Base-by-base conservation (phyloP, 2,329 filamentous ascomycete species). In the Blastomyces silverae region DNA sequence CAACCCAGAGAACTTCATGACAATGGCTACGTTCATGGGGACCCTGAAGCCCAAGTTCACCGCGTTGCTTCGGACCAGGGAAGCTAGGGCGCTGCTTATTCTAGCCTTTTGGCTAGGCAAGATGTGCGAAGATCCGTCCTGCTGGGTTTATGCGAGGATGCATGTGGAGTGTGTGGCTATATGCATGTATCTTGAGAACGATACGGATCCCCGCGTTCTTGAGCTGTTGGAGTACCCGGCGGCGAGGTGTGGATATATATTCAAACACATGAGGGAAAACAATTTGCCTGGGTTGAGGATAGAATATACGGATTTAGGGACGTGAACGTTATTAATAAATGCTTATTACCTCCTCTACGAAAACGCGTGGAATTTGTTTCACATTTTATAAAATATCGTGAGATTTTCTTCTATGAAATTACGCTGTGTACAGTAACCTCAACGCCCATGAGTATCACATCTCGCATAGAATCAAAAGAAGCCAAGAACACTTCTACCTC, bases 91-190 rank as follows among this genome's bases (percentile, higher is more conserved):
- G 20, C 57, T 77, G 60, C 63, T 78, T 7, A 66, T 77, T 44
- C 66, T 78, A 15, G 70, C 70, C 34, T 73, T 72, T 70, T 77
- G 75, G 76, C 66, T 77, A 64, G 73, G 68, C 7, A 69, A 73
- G 31, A 70, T 74, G 70, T 70, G 68, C 39, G 68, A 64, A 53
- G 61, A 67, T 42, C 65, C 68, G n/a, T 46, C 71, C 25, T 74
- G 70, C 68, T 77, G 74, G 75, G 66, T 73, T 42, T 68, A 73
- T 56, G 68, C 68, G 42, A 67, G 75, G 44, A 69, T 72, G 5
- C 66, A 69, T 1, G 73, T 73, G 3, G 76, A 78, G 65, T 76
- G 75, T 64, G 67, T 69, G 7, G 76, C 76, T 31, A 75, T 78
- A 17, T 77, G 74, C 63, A 76, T 75, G 73, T 73, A 71, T 61